Evolutionary conservation across 2,329 filamentous ascomycete genomes (phyloP), one percentile per base, ranked within the genome.

Genomic region (Exophiala dermatitidis): DNA sequence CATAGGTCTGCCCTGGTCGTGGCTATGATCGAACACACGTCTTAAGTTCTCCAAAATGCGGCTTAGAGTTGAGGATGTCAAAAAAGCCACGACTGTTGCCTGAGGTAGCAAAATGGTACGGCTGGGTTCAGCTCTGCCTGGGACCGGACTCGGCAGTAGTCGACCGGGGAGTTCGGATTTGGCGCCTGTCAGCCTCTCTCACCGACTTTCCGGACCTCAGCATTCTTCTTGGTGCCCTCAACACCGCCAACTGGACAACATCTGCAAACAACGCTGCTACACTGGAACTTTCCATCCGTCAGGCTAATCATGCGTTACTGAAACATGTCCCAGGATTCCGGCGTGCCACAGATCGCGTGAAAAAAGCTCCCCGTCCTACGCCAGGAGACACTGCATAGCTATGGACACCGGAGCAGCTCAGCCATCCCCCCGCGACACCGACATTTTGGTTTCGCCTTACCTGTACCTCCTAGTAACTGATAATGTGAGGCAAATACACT

Each of bases 201-300:
- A 59, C 57, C 57, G 57, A 52, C 47, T 48, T 54, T 59, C 49
- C 53, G 51, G 52, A 54, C 51, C 54, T 57, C 51, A 52, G n/a
- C 33, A 7, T 44, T 33, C 42, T 19, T 28, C 28, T 31, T 36
- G 19, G 19, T 19, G 19, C 19, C 19, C 19, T 19, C 19, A 19
- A 19, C 19, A 19, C 19, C 19, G 19, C 19, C 19, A 19, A 19
- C 19, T 19, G 19, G 19, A 19, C 19, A 19, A 19, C 19, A 19
- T 19, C 19, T 19, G 19, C 19, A 19, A 19, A 19, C 19, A 19
- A 19, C 19, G 19, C 19, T 19, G 19, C 19, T 19, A 19, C 19
- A 19, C 19, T 19, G 19, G 19, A 19, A 19, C 19, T 19, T 19
- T 19, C 19, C 19, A 19, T 19, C 19, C 19, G 19, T 19, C 19